phyloP scores from a whole-genome alignment of 2,329 filamentous ascomycete genomes.

The Diaporthe sp. region DNA sequence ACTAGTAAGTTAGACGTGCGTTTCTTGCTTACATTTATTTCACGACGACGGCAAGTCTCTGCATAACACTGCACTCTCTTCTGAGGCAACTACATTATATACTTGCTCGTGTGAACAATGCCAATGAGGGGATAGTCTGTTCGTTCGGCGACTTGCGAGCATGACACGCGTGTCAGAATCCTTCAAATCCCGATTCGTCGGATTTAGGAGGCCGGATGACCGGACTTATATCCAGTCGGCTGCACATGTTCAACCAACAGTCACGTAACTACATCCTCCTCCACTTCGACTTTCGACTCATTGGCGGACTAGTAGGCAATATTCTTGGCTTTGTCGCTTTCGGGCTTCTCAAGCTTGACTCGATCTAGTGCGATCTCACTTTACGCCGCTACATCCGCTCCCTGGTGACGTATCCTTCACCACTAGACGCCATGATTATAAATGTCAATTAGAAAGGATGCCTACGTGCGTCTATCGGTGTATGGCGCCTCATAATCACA shows the following conservation, averaged over 20 bases:
- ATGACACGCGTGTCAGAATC: background rate
- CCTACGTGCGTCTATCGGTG: constrained; percentile 44
- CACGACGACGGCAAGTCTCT: too few relatives aligned
- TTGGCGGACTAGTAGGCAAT: background rate
- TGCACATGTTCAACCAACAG: background rate
- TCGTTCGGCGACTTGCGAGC: background rate
- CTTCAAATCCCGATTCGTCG: background rate
- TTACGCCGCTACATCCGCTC: constrained; percentile 42
- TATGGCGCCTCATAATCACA: constrained; percentile 57
- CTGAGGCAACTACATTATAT: background rate
- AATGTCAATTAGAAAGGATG: constrained; percentile 50
- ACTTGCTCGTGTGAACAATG: background rate
- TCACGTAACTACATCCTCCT: too few relatives aligned
- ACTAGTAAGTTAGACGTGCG: background rate
- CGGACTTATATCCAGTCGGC: background rate
- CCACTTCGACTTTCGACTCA: background rate
- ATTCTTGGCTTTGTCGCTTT: background rate
- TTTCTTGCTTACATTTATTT: background rate
- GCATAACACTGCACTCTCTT: background rate
- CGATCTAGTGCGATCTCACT: constrained; percentile 32
- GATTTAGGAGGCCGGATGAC: background rate
- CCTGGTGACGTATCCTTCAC: constrained; percentile 51
- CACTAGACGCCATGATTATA: constrained; percentile 54
- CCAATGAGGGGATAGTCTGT: background rate
- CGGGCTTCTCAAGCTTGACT: constrained; percentile 12